Evolutionary conservation across 2,329 filamentous ascomycete species (phyloP).

Genomic region (Coniochaeta ligniaria): DNA sequence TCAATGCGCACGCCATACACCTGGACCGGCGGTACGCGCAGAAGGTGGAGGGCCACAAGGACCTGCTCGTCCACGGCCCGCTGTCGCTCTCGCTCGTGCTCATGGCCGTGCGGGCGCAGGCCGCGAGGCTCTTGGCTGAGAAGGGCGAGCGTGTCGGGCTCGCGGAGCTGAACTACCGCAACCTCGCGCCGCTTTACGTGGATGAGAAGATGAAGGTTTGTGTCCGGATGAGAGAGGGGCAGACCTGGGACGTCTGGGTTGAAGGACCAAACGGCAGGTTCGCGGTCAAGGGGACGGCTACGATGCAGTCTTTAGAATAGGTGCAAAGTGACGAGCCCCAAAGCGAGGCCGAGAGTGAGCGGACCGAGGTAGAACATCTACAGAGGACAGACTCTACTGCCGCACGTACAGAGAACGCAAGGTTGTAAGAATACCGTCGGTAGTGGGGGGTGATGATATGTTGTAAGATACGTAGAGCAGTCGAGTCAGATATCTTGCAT

Average conservation of each 20-base stretch:
- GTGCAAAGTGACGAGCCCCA: no score
- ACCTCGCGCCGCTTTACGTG: conserved; percentile 74
- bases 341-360: no score
- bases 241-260: conserved; percentile 57
- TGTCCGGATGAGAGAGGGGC: conserved; percentile 39
- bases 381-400: no score
- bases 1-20: conserved; percentile 91
- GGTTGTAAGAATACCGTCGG: no score
- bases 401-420: no score
- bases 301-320: neutral
- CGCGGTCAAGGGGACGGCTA: conserved; percentile 48
- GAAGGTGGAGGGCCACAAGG: conserved; percentile 64
- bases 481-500: no score
- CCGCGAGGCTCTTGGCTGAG: conserved; percentile 24
- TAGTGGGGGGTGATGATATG: no score
- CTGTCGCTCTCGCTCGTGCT: conserved; percentile 73
- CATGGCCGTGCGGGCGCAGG: conserved; percentile 48
- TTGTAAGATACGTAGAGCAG: no score
- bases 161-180: conserved; percentile 64
- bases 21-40: conserved; percentile 66
- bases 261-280: conserved; percentile 54
- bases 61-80: conserved; percentile 81
- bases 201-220: conserved; percentile 65
- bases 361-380: no score
- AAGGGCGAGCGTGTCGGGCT: conserved; percentile 10